Percentiles rank a stretch among this genome's conserved stretches.
Conservation (phyloP, 371 early-diverging fungal genomes). For the Coelomomyces lativittatus region DNA sequence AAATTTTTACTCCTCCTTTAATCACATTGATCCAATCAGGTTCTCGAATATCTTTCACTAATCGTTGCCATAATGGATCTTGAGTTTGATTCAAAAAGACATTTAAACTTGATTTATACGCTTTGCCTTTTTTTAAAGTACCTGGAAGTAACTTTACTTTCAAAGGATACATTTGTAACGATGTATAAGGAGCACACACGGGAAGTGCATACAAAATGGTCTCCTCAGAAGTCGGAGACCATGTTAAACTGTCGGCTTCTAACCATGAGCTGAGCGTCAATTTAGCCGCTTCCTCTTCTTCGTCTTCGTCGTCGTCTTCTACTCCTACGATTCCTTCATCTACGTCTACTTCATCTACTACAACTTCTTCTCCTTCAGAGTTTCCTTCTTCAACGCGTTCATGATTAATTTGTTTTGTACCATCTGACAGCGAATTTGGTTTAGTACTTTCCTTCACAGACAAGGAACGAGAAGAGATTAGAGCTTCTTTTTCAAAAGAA, state of each 20-base stretch:
- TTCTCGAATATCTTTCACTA: neutral
- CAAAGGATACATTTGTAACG: conserved; percentile 78
- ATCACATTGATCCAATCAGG: neutral
- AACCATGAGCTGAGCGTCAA: too few species aligned
- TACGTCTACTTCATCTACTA: too few species aligned
- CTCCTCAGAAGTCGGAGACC: conserved; percentile 59
- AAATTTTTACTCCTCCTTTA: neutral
- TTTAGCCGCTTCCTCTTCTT: too few species aligned
- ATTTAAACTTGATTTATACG: conserved; percentile 17
- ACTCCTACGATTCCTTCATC: too few species aligned
- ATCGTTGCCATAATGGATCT: neutral
- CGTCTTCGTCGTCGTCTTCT: too few species aligned
- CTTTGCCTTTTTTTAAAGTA: conserved; percentile 87
- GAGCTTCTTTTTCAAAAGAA: too few species aligned
- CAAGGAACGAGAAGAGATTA: too few species aligned
- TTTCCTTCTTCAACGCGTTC: too few species aligned
- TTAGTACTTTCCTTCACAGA: too few species aligned
- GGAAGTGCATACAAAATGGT: conserved; percentile 73
- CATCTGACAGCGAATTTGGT: too few species aligned
- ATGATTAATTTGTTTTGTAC: too few species aligned
- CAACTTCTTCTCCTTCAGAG: too few species aligned
- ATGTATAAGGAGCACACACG: conserved; percentile 83
- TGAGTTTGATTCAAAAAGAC: conserved; percentile 3
- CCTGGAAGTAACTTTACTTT: conserved; percentile 91
- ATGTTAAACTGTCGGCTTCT: conserved; percentile 64